phyloP scores from a whole-genome alignment of 2,329 filamentous ascomycete species.

The Apiospora sp. region DNA sequence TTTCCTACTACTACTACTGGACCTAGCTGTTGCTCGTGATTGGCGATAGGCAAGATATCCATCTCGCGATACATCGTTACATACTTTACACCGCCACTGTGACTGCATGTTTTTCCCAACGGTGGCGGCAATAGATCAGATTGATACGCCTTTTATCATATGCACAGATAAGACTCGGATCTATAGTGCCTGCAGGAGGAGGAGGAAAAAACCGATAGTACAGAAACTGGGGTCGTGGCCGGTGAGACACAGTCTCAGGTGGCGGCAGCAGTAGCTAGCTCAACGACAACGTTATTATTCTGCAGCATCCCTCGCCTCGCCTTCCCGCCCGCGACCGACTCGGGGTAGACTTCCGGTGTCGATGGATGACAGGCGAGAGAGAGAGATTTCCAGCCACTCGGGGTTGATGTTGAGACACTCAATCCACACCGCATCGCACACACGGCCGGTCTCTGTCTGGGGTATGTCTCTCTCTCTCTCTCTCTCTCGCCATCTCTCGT shows the following conservation, averaged over 20 bases:
- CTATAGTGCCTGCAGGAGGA: conserved; percentile 15
- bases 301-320: neutral
- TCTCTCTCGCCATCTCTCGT: neutral
- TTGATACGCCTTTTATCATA: neutral
- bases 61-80: neutral
- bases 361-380: neutral
- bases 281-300: neutral
- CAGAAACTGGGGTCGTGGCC: neutral
- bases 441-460: neutral
- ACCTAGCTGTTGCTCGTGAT: neutral
- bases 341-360: neutral
- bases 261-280: conserved; percentile 1
- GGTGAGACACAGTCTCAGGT: neutral
- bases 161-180: neutral
- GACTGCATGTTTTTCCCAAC: neutral
- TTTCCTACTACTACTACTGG: neutral
- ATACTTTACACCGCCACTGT: conserved; percentile 1
- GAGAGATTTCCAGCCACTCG: neutral
- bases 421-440: neutral
- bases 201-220: neutral
- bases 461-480: neutral
- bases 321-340: neutral
- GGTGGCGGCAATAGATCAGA: neutral
- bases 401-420: neutral
- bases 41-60: no score